Evolutionary conservation across 345 rosid species (phyloP).

Genomic region (Capsella bursapastoris): DNA sequence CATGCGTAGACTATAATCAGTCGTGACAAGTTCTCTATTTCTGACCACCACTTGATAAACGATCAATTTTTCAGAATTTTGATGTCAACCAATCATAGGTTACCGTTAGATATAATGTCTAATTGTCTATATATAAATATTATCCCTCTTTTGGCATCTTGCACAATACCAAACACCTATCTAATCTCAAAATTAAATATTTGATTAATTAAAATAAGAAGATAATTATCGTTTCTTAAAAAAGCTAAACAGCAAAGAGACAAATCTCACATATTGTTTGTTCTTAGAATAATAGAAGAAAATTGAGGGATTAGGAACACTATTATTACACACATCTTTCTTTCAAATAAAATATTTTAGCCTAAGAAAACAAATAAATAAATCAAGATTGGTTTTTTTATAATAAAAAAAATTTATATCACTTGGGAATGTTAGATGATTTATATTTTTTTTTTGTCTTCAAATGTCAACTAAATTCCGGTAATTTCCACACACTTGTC

Average conservation of each 20-base stretch:
- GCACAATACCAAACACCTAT: slow-evolving; percentile 45
- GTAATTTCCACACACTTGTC: slow-evolving; percentile 50
- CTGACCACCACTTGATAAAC: slow-evolving; percentile 23
- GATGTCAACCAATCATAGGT: slow-evolving; percentile 31
- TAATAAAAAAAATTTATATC: background rate
- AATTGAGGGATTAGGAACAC: slow-evolving; percentile 40
- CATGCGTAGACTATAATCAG: background rate
- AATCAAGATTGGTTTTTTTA: background rate
- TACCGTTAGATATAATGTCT: slow-evolving; percentile 18
- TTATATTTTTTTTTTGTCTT: slow-evolving; percentile 28
- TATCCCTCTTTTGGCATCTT: slow-evolving; percentile 24
- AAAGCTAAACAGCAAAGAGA: slow-evolving; percentile 40
- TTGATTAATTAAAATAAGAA: slow-evolving; percentile 17
- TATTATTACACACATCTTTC: slow-evolving; percentile 37
- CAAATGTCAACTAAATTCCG: slow-evolving; percentile 47
- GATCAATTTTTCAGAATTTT: slow-evolving; percentile 20
- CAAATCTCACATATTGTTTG: slow-evolving; percentile 39
- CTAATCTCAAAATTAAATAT: slow-evolving; percentile 39
- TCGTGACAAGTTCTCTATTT: slow-evolving; percentile 13
- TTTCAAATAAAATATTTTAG: slow-evolving; percentile 19
- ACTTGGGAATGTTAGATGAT: slow-evolving; percentile 37
- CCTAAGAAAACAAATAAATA: background rate
- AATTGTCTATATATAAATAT: slow-evolving; percentile 8
- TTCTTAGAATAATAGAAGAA: slow-evolving; percentile 36
- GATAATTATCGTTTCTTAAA: slow-evolving; percentile 33